Conservation (phyloP, 2,329 filamentous ascomycete genomes). For the Phyllosticta citrichinensis region DNA sequence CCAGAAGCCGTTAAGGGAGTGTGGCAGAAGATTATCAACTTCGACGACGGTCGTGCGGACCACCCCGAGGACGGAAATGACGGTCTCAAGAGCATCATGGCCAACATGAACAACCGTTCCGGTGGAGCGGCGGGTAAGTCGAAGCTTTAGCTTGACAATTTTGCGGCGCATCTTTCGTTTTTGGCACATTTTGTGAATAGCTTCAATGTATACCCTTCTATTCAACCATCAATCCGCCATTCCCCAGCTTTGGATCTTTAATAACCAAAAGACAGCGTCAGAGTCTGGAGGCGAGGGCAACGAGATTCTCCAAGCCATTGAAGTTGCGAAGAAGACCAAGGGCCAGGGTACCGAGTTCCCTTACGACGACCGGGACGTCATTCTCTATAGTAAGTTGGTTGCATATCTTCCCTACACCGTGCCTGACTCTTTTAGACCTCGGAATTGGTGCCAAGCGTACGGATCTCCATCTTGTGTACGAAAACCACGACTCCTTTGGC, state of each 20-base stretch:
- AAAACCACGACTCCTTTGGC: conserved; percentile 87
- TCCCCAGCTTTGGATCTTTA: not conserved
- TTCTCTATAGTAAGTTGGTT: conserved; percentile 61
- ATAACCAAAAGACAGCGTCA: conserved; percentile 13
- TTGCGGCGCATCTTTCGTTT: not conserved
- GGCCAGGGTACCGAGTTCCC: conserved; percentile 65
- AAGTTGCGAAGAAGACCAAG: conserved; percentile 62
- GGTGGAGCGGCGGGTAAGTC: conserved; percentile 26
- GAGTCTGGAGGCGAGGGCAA: conserved; percentile 22
- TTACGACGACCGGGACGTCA: conserved; percentile 78
- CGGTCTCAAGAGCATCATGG: conserved; percentile 68
- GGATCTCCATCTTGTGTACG: conserved; percentile 80
- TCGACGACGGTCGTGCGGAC: conserved; percentile 79
- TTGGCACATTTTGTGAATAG: conserved; percentile 1
- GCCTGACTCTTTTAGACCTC: conserved; percentile 44
- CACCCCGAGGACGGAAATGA: conserved; percentile 72
- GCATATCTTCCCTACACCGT: not conserved
- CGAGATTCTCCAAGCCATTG: conserved; percentile 61
- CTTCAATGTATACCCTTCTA: conserved; percentile 8
- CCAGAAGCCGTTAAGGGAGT: conserved; percentile 69
- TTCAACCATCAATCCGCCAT: not conserved
- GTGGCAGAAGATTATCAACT: conserved; percentile 63
- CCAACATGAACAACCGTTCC: conserved; percentile 73
- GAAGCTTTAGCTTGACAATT: conserved; percentile 12
- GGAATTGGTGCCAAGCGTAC: conserved; percentile 85